Evolutionary conservation across 192 early-diverging fungal genomes (phyloP), one percentile per base, ranked within the genome.

Genomic region (Phycomyces blakesleeanus): DNA sequence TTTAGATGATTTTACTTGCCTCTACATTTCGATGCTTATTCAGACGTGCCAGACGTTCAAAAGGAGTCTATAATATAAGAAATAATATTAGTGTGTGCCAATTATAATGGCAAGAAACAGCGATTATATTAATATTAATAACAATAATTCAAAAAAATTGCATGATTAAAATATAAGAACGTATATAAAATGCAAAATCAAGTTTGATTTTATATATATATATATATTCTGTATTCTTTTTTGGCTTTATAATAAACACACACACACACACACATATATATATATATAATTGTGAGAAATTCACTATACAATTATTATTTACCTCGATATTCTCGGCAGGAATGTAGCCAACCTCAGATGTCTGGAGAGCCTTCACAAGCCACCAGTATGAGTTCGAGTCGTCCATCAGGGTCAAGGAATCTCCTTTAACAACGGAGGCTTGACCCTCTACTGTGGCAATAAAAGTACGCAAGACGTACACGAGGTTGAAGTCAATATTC

Each of bases 271-370:
- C 9, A 51, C 14, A 21, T n/a, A 38, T 40, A 47, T 20, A 14
- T 41, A n/a, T 42, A 18, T 37, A 18, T 25, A 16, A 39, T 21
- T 16, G 34, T 39, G 44, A 14, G 39, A 60, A 9, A 10, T 21
- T n/a, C n/a, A n/a, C n/a, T n/a, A n/a, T n/a, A n/a, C n/a, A n/a
- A n/a, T n/a, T n/a, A n/a, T n/a, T n/a, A n/a, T n/a, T 26, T 75
- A 87, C 85, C 72, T 93, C 91, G 51, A 93, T 85, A 66, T 93
- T 91, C 67, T 93, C 91, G 2, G 91, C 91, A 20, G 91, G 91
- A 42, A 93, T 89, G 71, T 93, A 93, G 14, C 91, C 91, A 65
- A 93, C 85, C 73, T 85, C 74, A 9, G 67, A 71, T 21, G 69
- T 87, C 70, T 81, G 89, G 56, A 79, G 78, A 58, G 69, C 85